phyloP scores from a whole-genome alignment of 129 eudicot genomes.

The Flaveria sonorensis region DNA sequence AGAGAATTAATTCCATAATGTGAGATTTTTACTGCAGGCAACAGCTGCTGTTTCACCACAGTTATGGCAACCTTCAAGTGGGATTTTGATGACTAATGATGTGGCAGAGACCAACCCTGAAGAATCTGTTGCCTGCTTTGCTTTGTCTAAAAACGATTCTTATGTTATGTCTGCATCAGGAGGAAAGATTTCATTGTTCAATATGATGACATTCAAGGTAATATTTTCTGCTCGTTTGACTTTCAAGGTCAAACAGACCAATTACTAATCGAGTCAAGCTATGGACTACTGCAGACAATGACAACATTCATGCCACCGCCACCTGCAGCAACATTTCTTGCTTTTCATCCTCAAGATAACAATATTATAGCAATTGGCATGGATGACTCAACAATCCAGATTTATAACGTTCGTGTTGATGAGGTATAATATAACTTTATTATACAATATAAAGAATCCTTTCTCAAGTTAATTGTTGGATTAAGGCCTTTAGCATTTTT shows the following conservation, averaged over 20 bases:
- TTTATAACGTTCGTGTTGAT: conserved; percentile 77
- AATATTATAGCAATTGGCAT: conserved; percentile 81
- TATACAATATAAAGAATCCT: background rate
- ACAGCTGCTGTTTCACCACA: conserved; percentile 76
- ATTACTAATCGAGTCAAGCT: background rate
- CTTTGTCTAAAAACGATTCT: conserved; percentile 83
- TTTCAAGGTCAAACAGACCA: background rate
- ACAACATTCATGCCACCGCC: conserved; percentile 86
- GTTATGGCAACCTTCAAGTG: conserved; percentile 93
- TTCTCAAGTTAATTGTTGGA: background rate
- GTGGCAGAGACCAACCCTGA: conserved; percentile 62
- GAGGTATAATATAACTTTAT: conserved; percentile 42
- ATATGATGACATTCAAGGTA: conserved; percentile 98
- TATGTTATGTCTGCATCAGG: conserved; percentile 96
- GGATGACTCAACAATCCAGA: conserved; percentile 79
- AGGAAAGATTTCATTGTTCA: conserved; percentile 81
- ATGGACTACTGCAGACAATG: conserved; percentile 67
- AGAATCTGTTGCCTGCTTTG: conserved; percentile 91
- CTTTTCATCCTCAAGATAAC: conserved; percentile 84
- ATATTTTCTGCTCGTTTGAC: background rate
- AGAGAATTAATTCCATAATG: conserved; percentile 10
- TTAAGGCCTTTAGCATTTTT: background rate
- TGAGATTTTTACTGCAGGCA: conserved; percentile 44
- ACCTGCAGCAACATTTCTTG: conserved; percentile 81
- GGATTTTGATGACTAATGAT: conserved; percentile 84